phyloP scores from a whole-genome alignment of 2,329 filamentous ascomycete species.

The Talaromyces sp. region DNA sequence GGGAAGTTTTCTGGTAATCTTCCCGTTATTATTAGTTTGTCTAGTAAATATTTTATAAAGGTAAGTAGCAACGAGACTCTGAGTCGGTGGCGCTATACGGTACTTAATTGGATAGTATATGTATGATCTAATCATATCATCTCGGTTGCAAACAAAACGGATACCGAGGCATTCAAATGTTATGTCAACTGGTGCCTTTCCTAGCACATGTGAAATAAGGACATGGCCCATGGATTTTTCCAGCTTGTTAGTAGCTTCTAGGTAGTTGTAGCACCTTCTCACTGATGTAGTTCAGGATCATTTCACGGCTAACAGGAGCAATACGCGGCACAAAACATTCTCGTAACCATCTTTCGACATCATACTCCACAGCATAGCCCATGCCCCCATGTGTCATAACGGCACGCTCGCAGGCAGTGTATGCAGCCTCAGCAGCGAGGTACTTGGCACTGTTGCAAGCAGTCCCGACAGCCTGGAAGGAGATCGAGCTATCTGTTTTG shows the following conservation, averaged over 20 bases:
- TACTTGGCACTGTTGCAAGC: constrained; percentile 69
- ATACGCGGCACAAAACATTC: constrained; percentile 62
- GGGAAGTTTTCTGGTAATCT: too few relatives aligned
- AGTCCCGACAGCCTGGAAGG: constrained; percentile 56
- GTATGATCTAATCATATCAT: too few relatives aligned
- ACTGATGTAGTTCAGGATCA: constrained; percentile 63
- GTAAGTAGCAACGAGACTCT: too few relatives aligned
- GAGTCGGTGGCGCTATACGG: too few relatives aligned
- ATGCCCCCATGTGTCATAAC: constrained; percentile 57
- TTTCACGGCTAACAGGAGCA: constrained; percentile 63
- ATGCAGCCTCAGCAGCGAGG: constrained; percentile 56
- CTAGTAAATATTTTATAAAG: too few relatives aligned
- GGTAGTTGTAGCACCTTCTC: constrained; percentile 46
- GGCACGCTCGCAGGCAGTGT: constrained; percentile 55
- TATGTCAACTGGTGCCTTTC: not conserved
- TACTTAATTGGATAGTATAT: too few relatives aligned
- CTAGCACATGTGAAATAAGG: not conserved
- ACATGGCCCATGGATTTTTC: not conserved
- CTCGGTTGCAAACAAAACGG: not conserved
- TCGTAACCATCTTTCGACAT: constrained; percentile 57
- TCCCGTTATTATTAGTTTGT: too few relatives aligned
- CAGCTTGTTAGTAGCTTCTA: constrained; percentile 34
- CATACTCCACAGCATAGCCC: constrained; percentile 61
- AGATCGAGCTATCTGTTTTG: constrained; percentile 48
- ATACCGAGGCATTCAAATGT: not conserved